Base-by-base conservation (phyloP, 2,329 filamentous ascomycete species). In the Trichoderma atroviride region DNA sequence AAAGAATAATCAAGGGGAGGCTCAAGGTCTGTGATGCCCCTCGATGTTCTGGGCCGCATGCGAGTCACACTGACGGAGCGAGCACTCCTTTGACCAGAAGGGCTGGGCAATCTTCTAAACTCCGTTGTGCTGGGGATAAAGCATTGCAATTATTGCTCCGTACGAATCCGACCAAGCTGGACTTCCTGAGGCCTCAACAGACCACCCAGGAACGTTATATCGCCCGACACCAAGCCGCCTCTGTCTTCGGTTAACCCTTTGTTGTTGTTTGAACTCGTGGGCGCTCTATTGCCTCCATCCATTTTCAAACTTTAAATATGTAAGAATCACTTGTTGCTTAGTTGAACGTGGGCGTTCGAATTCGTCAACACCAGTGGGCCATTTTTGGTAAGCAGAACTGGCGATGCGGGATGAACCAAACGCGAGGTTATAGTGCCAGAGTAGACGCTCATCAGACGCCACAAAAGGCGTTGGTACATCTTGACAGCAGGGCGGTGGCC, bases 361-460 rank as follows among this genome's bases (percentile, higher is more conserved):
- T 43, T 3, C 2, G n/a, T 35, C 33, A 35, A 98, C 14, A 99
- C 84, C 75, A 91, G 88, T 83, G 97, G 87, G 96, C 94, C 71
- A 97, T 91, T 53, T 92, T 9, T 19, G 16, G 7, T 10, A 43
- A 43, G 16, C 40, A 43, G 40, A 43, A 43, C 40, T 43, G 19
- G 16, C 16, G 19, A n/a, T n/a, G 40, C 40, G 19, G 16, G 19
- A 43, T 43, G 40, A 43, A 43, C 40, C 40, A 6, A 43, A 9
- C 19, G 40, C 19, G 40, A 43, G 37, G 40, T n/a, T 9, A 43
- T 10, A 1, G 40, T 43, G 16, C 19, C 16, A 43, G 40, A 43
- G 40, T 19, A 43, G 40, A 43, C 37, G 19, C 37, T 83, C 78
- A 35, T 35, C 33, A 35, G 33, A 35, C 11, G 14, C 33, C 33